phyloP scores from a whole-genome alignment of 208 protist species.

The Naegleria gruberi region DNA sequence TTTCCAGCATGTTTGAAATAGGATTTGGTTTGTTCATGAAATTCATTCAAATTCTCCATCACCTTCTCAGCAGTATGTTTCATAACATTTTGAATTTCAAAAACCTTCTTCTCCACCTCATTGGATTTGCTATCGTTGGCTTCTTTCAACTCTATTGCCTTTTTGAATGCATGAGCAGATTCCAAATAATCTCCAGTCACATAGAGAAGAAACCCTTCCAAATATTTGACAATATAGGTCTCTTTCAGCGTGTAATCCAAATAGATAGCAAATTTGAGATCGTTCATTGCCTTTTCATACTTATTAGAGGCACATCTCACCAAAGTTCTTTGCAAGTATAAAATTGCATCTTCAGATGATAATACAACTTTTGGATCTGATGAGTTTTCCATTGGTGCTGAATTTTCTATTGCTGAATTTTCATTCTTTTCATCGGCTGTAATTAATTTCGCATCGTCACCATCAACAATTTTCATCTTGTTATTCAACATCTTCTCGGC shows the following conservation, averaged over 20 bases:
- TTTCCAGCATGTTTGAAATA: not conserved
- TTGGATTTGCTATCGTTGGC: not conserved
- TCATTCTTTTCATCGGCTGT: too few relatives aligned
- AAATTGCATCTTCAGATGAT: not conserved
- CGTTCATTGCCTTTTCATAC: not conserved
- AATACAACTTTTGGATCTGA: not conserved
- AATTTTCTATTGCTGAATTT: too few relatives aligned
- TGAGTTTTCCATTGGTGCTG: too few relatives aligned
- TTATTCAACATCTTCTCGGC: not conserved
- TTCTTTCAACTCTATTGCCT: not conserved
- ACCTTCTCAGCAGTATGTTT: not conserved
- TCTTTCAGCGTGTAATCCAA: not conserved
- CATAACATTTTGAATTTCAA: not conserved
- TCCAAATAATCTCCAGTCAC: not conserved
- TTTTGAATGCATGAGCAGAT: not conserved
- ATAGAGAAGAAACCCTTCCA: not conserved
- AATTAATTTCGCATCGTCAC: too few relatives aligned
- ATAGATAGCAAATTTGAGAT: not conserved
- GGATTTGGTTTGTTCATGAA: not conserved
- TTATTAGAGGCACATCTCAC: not conserved
- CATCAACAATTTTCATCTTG: not conserved
- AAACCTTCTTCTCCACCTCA: not conserved
- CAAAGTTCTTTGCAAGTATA: not conserved
- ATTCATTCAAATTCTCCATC: not conserved
- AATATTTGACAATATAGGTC: not conserved